These are phyloP conservation scores for Nelumbo lutea DNA, from an alignment of 164 flowering plant genomes.

Conservation along the genomic window DNA sequence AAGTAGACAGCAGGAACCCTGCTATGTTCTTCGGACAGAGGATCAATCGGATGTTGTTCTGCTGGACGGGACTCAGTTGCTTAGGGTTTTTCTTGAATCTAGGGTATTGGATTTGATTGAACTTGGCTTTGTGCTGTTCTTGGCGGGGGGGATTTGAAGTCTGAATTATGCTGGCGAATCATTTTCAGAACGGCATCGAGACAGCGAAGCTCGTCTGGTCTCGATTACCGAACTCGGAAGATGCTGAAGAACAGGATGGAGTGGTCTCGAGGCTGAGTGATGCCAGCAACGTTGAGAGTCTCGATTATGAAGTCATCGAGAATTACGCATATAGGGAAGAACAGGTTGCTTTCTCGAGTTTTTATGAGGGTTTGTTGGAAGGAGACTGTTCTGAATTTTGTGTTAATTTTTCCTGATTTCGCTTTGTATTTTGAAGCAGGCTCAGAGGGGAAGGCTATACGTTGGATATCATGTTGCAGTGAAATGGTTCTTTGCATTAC, in stretches of 20 bases:
- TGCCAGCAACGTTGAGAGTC: slow-evolving; percentile 60
- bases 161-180: slow-evolving; percentile 48
- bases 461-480: slow-evolving; percentile 59
- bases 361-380: neutral
- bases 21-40: neutral
- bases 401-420: neutral
- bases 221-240: slow-evolving; percentile 66
- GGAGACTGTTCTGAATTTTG: neutral
- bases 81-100: neutral
- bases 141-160: neutral
- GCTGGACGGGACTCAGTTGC: neutral
- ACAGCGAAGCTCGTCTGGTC: slow-evolving; percentile 82
- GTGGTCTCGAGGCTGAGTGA: slow-evolving; percentile 29
- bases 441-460: slow-evolving; percentile 65
- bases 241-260: slow-evolving; percentile 35
- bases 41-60: neutral
- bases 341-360: slow-evolving; percentile 48
- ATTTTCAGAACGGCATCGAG: slow-evolving; percentile 73
- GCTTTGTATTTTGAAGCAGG: slow-evolving; percentile 30
- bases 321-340: slow-evolving; percentile 84
- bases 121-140: neutral
- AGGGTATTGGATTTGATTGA: neutral
- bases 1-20: neutral
- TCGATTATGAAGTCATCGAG: slow-evolving; percentile 94
- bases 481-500: slow-evolving; percentile 81